These are phyloP conservation scores for Termitomyces sp. DNA, from an alignment of 768 basidiomycete species.

Conservation along the genomic window DNA sequence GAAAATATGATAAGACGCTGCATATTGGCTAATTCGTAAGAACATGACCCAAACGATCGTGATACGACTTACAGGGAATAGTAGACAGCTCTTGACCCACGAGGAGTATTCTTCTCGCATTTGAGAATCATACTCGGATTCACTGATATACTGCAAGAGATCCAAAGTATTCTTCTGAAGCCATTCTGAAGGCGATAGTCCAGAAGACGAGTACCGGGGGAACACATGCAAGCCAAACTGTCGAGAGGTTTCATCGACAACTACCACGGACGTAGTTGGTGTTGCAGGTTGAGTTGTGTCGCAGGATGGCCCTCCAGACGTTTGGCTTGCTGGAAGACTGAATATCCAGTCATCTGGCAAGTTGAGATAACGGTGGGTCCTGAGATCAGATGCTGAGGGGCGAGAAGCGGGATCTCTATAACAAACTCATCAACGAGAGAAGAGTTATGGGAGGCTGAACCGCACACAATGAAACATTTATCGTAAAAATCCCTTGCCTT, in stretches of 20 bases:
- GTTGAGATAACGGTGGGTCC: conserved; percentile 68
- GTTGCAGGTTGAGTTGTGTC: background rate
- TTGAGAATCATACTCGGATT: background rate
- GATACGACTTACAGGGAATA: conserved; percentile 4
- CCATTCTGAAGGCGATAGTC: conserved; percentile 1
- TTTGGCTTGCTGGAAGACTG: conserved; percentile 46
- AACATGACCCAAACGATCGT: background rate
- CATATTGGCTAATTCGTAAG: background rate
- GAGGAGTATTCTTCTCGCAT: conserved; percentile 1
- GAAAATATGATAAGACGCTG: conserved; percentile 6
- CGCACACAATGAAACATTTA: conserved; percentile 81
- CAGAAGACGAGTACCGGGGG: conserved; percentile 6
- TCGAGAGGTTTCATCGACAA: conserved; percentile 6
- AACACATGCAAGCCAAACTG: conserved; percentile 5
- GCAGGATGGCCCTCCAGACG: conserved; percentile 5
- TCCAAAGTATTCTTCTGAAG: background rate
- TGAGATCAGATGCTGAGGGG: conserved; percentile 69
- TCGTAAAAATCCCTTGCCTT: conserved; percentile 78
- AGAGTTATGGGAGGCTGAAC: background rate
- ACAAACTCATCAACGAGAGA: background rate
- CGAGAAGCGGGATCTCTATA: conserved; percentile 74
- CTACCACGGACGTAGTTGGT: background rate
- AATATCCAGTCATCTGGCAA: conserved; percentile 71
- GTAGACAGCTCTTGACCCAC: background rate
- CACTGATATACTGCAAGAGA: conserved; percentile 4